Evolutionary conservation across 2,329 filamentous ascomycete species (phyloP).

Genomic region (Rhynchosporium graminicola): DNA sequence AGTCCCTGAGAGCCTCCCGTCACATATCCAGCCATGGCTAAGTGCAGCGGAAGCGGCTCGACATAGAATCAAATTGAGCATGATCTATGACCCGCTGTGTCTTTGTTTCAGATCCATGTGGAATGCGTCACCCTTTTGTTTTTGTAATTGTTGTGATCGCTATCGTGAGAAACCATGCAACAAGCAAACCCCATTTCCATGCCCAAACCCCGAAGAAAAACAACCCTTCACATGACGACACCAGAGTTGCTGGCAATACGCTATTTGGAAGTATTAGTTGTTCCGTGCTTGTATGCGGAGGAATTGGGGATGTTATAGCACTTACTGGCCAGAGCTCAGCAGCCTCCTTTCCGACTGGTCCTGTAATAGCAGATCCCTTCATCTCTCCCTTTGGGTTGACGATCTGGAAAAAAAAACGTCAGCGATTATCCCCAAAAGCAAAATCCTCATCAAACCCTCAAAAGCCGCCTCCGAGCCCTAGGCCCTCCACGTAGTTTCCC

Average conservation of each 20-base stretch:
- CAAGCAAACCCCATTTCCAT: slow-evolving; percentile 30
- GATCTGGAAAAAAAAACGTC: slow-evolving; percentile 61
- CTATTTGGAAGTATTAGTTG: slow-evolving; percentile 47
- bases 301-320: slow-evolving; percentile 35
- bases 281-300: slow-evolving; percentile 16
- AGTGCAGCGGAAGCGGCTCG: background rate
- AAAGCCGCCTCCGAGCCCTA: background rate
- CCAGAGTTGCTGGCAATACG: slow-evolving; percentile 99
- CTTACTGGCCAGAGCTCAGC: slow-evolving; percentile 98
- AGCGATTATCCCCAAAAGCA: slow-evolving; percentile 37
- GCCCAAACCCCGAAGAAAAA: slow-evolving; percentile 38
- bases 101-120: slow-evolving; percentile 11
- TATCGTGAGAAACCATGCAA: slow-evolving; percentile 28
- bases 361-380: slow-evolving; percentile 99
- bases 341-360: slow-evolving; percentile 98
- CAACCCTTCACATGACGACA: slow-evolving; percentile 91
- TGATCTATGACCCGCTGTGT: background rate
- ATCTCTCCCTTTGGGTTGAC: slow-evolving; percentile 99
- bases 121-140: slow-evolving; percentile 24
- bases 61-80: background rate
- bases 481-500: background rate
- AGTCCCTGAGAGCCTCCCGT: no score
- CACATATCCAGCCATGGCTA: no score
- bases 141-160: slow-evolving; percentile 29
- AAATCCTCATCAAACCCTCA: background rate